Evolutionary conservation across 2,329 filamentous ascomycete species (phyloP), one percentile per base, ranked within the genome.

Genomic region (Neonectria faginata): DNA sequence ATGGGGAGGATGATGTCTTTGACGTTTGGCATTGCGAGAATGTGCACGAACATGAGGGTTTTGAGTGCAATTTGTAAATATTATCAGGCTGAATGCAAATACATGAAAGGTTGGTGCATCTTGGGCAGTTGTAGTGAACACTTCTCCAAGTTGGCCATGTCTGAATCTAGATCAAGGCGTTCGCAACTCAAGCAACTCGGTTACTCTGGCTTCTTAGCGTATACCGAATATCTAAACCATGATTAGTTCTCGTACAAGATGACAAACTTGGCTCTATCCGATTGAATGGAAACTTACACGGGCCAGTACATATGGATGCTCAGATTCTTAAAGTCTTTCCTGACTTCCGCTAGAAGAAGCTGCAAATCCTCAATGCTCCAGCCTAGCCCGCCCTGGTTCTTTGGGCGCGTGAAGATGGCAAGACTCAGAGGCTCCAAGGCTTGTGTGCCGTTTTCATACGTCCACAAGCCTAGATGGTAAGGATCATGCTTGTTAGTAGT

Each of bases 381-480:
- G 5, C 53, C 53, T 20, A 56, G 53, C 22, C 53, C 53, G 9
- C 53, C 53, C 8, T 27, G 16, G 16, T n/a, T 31, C 25, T 16
- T 45, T 12, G 53, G 53, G 14, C 53, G 20, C 5, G 53, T 56
- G 41, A 56, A 56, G 18, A 45, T 45, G 16, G 53, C 53, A 11
- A 56, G 53, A n/a, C 53, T 56, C 3, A 56, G 25, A 31, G 53
- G 22, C 16, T 31, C 53, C 39, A 56, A 56, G 20, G 53, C 53
- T 2, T 45, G 16, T 11, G 5, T 29, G 36, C 16, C 27, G 7
- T 56, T 56, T 45, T 18, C 53, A 33, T 44, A 18, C 16, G 36
- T 11, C 53, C 53, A 56, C 22, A 33, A 3, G 14, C 53, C 53
- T 56, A 33, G 3, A 27, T 41, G n/a, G 48, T 39, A 25, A 53